Evolutionary conservation across 2,329 filamentous ascomycete species (phyloP).

Genomic region (Lecanosticta acicola): DNA sequence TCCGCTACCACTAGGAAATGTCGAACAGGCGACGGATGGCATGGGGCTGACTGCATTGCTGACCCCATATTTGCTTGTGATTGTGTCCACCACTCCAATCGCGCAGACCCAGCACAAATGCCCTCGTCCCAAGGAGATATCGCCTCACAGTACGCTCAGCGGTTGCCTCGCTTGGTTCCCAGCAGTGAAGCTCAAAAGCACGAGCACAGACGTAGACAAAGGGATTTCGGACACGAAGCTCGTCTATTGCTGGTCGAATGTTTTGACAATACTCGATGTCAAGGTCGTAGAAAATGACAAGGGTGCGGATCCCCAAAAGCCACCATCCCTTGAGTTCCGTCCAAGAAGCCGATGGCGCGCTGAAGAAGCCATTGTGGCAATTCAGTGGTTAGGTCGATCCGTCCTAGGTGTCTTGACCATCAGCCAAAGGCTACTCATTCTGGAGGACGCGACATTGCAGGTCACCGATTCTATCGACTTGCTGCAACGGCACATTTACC

Average conservation of each 20-base stretch:
- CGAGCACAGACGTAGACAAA: slow-evolving; percentile 53
- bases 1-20: slow-evolving; percentile 85
- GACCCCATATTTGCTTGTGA: slow-evolving; percentile 89
- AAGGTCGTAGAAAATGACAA: slow-evolving; percentile 58
- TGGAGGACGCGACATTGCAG: slow-evolving; percentile 82
- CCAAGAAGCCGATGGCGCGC: slow-evolving; percentile 85
- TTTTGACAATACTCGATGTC: slow-evolving; percentile 88
- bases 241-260: slow-evolving; percentile 97
- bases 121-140: slow-evolving; percentile 81
- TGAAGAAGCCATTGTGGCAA: slow-evolving; percentile 89
- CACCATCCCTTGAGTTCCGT: slow-evolving; percentile 70
- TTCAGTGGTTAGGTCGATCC: slow-evolving; percentile 94
- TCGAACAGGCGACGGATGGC: slow-evolving; percentile 78
- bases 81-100: slow-evolving; percentile 93
- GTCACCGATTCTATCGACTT: slow-evolving; percentile 94
- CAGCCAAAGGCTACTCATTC: slow-evolving; percentile 83
- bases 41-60: slow-evolving; percentile 92
- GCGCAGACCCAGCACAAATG: slow-evolving; percentile 96
- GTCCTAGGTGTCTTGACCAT: slow-evolving; percentile 89
- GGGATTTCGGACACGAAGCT: slow-evolving; percentile 72
- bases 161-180: slow-evolving; percentile 97
- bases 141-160: slow-evolving; percentile 83
- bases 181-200: slow-evolving; percentile 80
- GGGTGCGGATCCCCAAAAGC: slow-evolving; percentile 66
- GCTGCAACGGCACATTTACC: slow-evolving; percentile 85